Conservation (phyloP, 139 green algal species). For the Astrephomene gubernaculifera region DNA sequence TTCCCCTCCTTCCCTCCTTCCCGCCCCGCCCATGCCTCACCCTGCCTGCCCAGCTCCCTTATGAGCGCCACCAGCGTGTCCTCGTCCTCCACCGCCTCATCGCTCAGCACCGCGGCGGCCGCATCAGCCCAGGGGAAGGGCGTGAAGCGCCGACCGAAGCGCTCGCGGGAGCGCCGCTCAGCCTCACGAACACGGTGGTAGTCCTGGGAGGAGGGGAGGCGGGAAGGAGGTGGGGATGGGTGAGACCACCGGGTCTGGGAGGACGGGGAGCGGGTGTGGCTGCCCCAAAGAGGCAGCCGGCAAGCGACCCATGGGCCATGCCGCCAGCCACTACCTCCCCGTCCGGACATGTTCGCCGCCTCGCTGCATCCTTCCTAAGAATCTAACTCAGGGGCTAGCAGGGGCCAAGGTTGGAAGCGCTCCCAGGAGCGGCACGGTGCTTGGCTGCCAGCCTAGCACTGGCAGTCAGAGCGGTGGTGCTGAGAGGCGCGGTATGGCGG, state of each 20-base stretch:
- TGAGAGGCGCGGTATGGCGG: too few species aligned
- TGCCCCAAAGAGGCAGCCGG: not conserved
- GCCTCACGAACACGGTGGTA: constrained; percentile 8
- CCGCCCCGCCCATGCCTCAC: not conserved
- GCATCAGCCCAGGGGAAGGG: constrained; percentile 10
- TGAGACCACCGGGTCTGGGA: not conserved
- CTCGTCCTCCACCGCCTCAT: constrained; percentile 40
- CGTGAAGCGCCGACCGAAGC: not conserved
- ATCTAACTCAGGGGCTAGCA: too few species aligned
- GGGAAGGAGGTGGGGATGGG: not conserved
- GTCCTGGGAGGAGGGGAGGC: constrained; percentile 8
- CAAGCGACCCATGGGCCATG: not conserved
- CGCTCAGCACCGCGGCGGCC: not conserved
- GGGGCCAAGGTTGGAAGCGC: too few species aligned
- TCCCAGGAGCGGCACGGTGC: too few species aligned
- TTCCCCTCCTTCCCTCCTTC: not conserved
- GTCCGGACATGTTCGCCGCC: too few species aligned
- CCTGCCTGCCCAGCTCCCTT: constrained; percentile 33
- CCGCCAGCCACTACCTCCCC: not conserved
- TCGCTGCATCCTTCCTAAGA: too few species aligned
- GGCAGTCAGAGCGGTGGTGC: too few species aligned
- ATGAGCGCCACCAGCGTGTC: not conserved
- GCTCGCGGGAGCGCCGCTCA: constrained; percentile 21
- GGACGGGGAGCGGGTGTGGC: not conserved
- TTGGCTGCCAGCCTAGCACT: too few species aligned